These are phyloP conservation scores for Microbotryum scabiosae DNA, from an alignment of 1,284 basidiomycete species.

Conservation along the genomic window DNA sequence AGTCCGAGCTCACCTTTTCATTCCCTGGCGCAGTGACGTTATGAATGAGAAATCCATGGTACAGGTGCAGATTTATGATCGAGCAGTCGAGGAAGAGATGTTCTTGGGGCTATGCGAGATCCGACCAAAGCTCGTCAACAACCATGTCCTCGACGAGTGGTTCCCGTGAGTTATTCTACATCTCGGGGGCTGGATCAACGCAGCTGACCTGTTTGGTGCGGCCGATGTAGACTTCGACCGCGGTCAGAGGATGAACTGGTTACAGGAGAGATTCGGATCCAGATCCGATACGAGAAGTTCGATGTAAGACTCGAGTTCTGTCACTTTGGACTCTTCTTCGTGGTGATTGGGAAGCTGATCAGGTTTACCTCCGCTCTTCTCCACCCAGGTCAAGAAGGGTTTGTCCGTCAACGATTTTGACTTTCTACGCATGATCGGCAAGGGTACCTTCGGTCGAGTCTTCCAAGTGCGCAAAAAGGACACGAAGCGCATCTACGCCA, in stretches of 20 bases:
- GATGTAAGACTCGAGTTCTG: slow-evolving; percentile 54
- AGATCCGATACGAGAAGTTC: slow-evolving; percentile 84
- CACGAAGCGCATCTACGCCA: slow-evolving; percentile 97
- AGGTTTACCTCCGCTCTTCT: not conserved
- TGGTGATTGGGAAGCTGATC: not conserved
- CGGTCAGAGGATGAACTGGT: slow-evolving; percentile 52
- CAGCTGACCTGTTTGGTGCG: slow-evolving; percentile 13
- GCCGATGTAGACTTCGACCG: not conserved
- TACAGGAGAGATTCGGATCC: slow-evolving; percentile 86
- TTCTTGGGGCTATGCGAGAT: slow-evolving; percentile 90
- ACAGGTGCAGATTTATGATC: slow-evolving; percentile 88
- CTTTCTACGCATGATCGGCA: slow-evolving; percentile 96
- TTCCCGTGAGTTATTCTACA: slow-evolving; percentile 57
- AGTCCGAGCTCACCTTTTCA: not conserved
- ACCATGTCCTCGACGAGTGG: slow-evolving; percentile 96
- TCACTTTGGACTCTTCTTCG: slow-evolving; percentile 23
- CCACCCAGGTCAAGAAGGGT: slow-evolving; percentile 33
- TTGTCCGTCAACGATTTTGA: slow-evolving; percentile 67
- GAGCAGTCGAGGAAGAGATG: slow-evolving; percentile 66
- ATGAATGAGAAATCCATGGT: slow-evolving; percentile 81
- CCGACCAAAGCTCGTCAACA: slow-evolving; percentile 78
- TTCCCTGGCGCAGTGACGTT: slow-evolving; percentile 61
- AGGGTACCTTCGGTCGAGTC: slow-evolving; percentile 97
- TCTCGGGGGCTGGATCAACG: not conserved
- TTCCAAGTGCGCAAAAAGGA: slow-evolving; percentile 98